Evolutionary conservation across 2,329 filamentous ascomycete species (phyloP).

Genomic region (Saccharata proteae): DNA sequence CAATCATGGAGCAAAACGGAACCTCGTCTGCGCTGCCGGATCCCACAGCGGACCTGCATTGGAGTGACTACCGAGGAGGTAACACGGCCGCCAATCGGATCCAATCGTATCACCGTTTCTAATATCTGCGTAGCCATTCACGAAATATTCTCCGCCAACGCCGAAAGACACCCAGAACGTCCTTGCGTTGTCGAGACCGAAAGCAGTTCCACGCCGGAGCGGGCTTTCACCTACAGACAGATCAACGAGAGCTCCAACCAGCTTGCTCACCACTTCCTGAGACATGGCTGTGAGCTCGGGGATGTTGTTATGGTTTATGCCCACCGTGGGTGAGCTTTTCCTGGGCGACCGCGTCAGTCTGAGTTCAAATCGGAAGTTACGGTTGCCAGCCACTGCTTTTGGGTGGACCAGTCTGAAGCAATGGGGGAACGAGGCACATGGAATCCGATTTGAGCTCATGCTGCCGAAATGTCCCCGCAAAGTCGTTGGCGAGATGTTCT

Average conservation of each 20-base stretch:
- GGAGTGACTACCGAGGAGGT: slow-evolving; percentile 48
- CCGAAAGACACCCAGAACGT: slow-evolving; percentile 54
- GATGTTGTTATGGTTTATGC: slow-evolving; percentile 93
- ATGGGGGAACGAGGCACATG: no score
- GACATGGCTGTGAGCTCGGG: slow-evolving; percentile 59
- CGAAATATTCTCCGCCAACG: slow-evolving; percentile 56
- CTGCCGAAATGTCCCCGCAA: no score
- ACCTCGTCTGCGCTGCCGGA: slow-evolving; percentile 38
- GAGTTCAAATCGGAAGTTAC: neutral
- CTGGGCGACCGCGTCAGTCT: neutral
- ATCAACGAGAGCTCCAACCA: slow-evolving; percentile 77
- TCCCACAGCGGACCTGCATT: slow-evolving; percentile 55
- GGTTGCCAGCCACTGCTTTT: no score
- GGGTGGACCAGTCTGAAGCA: no score
- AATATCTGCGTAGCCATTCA: slow-evolving; percentile 42
- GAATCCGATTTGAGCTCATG: no score
- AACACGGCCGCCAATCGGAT: neutral
- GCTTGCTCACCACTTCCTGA: slow-evolving; percentile 65
- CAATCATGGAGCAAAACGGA: slow-evolving; percentile 5
- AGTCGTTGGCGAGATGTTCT: neutral
- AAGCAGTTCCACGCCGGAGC: slow-evolving; percentile 40
- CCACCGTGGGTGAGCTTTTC: slow-evolving; percentile 45
- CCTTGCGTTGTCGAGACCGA: slow-evolving; percentile 57
- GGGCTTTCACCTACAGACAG: slow-evolving; percentile 70
- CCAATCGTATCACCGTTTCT: neutral